phyloP scores from a whole-genome alignment of 495 filamentous ascomycete species.

The Hyaloscypha variabilis region DNA sequence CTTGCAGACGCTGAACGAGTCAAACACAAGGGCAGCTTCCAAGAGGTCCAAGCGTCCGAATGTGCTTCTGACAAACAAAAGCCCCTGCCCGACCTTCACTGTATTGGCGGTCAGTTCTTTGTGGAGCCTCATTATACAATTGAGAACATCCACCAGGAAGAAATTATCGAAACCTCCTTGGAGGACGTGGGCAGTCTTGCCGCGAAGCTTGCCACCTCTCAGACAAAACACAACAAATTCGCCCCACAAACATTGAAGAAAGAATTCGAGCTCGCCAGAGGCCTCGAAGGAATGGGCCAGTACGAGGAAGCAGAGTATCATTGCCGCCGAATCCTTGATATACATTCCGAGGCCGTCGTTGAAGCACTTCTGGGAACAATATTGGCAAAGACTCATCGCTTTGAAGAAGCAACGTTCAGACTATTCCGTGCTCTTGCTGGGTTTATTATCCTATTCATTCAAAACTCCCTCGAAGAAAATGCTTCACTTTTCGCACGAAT shows the following conservation, averaged over 20 bases:
- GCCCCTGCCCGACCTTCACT: not conserved
- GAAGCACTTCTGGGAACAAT: not conserved
- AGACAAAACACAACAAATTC: not conserved
- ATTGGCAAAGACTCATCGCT: not conserved
- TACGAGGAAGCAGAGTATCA: slow-evolving; percentile 1
- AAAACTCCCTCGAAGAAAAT: not conserved
- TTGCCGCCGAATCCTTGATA: not conserved
- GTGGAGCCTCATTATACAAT: not conserved
- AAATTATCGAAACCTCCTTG: not conserved
- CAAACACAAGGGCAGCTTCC: not conserved
- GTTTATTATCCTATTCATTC: not conserved
- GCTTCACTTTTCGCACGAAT: not conserved
- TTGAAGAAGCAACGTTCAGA: not conserved
- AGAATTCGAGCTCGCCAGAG: not conserved
- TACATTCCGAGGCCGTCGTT: not conserved
- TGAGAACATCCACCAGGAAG: not conserved
- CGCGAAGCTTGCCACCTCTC: not conserved
- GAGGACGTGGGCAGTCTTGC: not conserved
- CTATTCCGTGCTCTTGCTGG: not conserved
- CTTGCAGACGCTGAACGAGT: not conserved
- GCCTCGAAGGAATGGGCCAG: not conserved
- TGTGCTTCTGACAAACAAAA: not conserved
- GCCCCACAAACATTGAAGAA: not conserved
- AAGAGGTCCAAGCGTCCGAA: not conserved
- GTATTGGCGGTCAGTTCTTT: not conserved